Conservation (phyloP, 331 rosid species). For the Arachis monticola region DNA sequence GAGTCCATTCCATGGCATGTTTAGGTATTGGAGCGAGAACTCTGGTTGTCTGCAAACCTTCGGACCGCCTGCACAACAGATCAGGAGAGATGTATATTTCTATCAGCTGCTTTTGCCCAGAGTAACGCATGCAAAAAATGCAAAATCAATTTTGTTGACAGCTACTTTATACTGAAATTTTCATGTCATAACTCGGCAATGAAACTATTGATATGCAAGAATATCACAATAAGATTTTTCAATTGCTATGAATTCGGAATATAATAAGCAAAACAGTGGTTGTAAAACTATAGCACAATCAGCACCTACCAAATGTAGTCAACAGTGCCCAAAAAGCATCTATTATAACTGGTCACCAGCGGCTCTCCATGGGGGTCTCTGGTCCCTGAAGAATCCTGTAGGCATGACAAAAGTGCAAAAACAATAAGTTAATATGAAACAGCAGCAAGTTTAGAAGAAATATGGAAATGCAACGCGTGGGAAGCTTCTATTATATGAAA, state of each 20-base stretch:
- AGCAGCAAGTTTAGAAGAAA: conserved; percentile 24
- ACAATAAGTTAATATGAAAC: conserved; percentile 22
- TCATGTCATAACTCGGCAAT: conserved; percentile 11
- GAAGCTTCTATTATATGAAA: conserved; percentile 11
- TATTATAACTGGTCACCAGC: conserved; percentile 78
- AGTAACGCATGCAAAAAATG: conserved; percentile 19
- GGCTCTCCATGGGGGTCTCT: conserved; percentile 92
- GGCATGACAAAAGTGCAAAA: conserved; percentile 17
- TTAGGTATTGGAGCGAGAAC: conserved; percentile 90
- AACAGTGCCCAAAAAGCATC: conserved; percentile 80
- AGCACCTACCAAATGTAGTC: conserved; percentile 89
- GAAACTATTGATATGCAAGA: conserved; percentile 24
- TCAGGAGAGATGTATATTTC: conserved; percentile 35
- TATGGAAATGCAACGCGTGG: conserved; percentile 9
- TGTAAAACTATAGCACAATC: conserved; percentile 35
- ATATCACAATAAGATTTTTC: conserved; percentile 24
- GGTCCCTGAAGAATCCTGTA: conserved; percentile 69
- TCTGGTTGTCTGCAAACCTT: conserved; percentile 82
- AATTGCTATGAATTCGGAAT: conserved; percentile 13
- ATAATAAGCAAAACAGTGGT: conserved; percentile 32
- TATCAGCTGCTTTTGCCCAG: conserved; percentile 28
- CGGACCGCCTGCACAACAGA: conserved; percentile 71
- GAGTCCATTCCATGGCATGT: conserved; percentile 70
- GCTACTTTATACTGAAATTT: conserved; percentile 20
- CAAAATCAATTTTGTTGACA: conserved; percentile 9